phyloP scores from a whole-genome alignment of 2,329 filamentous ascomycete genomes.

The Daldinia eschscholtzii region DNA sequence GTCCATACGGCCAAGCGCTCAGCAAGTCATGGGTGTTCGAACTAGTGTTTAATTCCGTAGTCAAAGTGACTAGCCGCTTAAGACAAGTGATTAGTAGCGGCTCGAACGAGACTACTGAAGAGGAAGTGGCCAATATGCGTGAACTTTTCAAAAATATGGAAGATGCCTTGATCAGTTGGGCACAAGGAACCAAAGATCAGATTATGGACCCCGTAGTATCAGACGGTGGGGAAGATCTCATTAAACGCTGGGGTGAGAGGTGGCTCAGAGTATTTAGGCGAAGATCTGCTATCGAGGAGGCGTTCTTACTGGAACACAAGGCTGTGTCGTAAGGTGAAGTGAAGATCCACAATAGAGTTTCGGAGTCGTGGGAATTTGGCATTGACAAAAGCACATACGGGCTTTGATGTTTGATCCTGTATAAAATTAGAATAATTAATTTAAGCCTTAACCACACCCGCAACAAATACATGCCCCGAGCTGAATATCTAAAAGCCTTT shows the following conservation, averaged over 20 bases:
- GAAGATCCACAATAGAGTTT: conserved; percentile 14
- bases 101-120: conserved; percentile 63
- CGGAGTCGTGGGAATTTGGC: neutral
- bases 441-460: neutral
- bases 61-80: conserved; percentile 89
- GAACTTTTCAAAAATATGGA: conserved; percentile 85
- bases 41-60: conserved; percentile 87
- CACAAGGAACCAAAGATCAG: conserved; percentile 78
- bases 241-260: conserved; percentile 83
- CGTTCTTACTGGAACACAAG: conserved; percentile 54
- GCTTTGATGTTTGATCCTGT: conserved; percentile 8
- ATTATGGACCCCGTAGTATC: conserved; percentile 72
- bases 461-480: neutral
- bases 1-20: conserved; percentile 73
- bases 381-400: conserved; percentile 14
- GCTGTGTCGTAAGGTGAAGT: conserved; percentile 26
- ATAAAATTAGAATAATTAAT: conserved; percentile 33
- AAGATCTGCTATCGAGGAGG: conserved; percentile 87
- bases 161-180: conserved; percentile 80
- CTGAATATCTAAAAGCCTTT: neutral
- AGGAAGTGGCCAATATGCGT: conserved; percentile 80
- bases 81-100: conserved; percentile 79
- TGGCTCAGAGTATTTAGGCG: conserved; percentile 90
- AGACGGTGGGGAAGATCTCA: conserved; percentile 72
- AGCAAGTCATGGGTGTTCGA: conserved; percentile 85